Evolutionary conservation across 441 rosid genomes (phyloP), one percentile per base, ranked within the genome.

Genomic region (Raphanus hybrid): DNA sequence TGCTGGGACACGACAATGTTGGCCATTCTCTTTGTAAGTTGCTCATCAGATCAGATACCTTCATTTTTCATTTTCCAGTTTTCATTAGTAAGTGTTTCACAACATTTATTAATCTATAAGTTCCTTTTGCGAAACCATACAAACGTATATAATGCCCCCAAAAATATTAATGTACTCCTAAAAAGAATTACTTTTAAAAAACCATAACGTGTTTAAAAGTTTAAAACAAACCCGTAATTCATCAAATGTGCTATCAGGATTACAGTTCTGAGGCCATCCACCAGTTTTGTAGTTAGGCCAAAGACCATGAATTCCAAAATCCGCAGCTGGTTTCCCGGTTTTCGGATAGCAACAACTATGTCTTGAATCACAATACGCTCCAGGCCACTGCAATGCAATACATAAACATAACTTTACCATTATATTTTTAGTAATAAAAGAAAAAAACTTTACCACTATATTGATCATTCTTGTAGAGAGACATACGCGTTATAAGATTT

Each of bases 221-320:
- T 66, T 3, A 63, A 12, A 74, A 63, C 78, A 32, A 32, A 92
- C 98, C 98, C 87, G 83, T 55, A 84, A 83, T 70, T 84, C 79
- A 32, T 90, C 82, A 58, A 86, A 91, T 39, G 41, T 18, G 58
- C 78, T 86, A 32, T 86, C 87, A 34, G 90, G 88, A 73, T 94
- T 81, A 65, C 97, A 94, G 73, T 85, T 85, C 14, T 90, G 87
- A 0, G 99, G 97, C 84, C 87, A 94, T 11, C 85, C 72, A 26
- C 98, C 98, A 32, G 87, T 82, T 0, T 85, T 85, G 86, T 92
- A 89, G 71, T 94, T 89, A 45, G 98, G 97, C 98, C 98, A 94
- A 45, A 94, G 90, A 10, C 97, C 98, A 45, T 94, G 98, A 63
- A 94, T 90, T 63, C 96, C 90, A 27, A 94, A 94, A 89, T 92